These are phyloP conservation scores for Novymonas esmeraldas DNA, from an alignment of 208 protist species.

Conservation along the genomic window DNA sequence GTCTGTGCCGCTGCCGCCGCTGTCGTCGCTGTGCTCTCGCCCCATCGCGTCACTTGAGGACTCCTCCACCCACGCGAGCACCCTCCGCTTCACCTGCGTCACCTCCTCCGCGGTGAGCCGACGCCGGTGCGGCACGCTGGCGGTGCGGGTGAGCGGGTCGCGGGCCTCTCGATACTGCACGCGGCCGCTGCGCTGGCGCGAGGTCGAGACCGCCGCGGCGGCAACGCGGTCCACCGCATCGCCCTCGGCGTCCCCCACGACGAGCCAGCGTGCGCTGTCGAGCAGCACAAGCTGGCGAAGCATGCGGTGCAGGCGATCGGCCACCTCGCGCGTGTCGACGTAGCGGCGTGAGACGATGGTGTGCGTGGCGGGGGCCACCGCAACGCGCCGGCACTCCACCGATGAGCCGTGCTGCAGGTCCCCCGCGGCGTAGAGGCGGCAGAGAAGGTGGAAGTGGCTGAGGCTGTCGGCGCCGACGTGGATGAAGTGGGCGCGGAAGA, in stretches of 20 bases:
- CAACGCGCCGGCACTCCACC: constrained; percentile 25
- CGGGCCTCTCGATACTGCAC: constrained; percentile 12
- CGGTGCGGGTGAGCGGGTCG: not conserved
- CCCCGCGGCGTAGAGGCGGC: constrained; percentile 26
- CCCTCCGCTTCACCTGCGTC: constrained; percentile 34
- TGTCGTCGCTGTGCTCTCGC: not conserved
- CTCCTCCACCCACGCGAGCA: constrained; percentile 44
- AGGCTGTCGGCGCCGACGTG: constrained; percentile 32
- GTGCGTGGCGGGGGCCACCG: constrained; percentile 4
- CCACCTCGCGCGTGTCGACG: constrained; percentile 40
- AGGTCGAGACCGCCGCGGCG: not conserved
- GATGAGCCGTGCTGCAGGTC: constrained; percentile 28
- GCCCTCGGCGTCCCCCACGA: constrained; percentile 12
- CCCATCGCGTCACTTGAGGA: constrained; percentile 12
- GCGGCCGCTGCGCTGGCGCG: not conserved
- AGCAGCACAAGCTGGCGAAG: constrained; percentile 32
- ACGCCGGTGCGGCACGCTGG: constrained; percentile 10
- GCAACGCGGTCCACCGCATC: not conserved
- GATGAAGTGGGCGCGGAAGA: constrained; percentile 54
- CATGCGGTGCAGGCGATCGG: constrained; percentile 26
- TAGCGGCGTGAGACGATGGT: constrained; percentile 52
- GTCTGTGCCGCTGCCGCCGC: not conserved
- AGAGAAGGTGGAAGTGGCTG: constrained; percentile 39
- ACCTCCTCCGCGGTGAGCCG: constrained; percentile 35
- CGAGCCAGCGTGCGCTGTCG: constrained; percentile 16